These are phyloP conservation scores for Hanseniaspora clermontiae DNA, from an alignment of 805 yeast genomes.

Conservation along the genomic window DNA sequence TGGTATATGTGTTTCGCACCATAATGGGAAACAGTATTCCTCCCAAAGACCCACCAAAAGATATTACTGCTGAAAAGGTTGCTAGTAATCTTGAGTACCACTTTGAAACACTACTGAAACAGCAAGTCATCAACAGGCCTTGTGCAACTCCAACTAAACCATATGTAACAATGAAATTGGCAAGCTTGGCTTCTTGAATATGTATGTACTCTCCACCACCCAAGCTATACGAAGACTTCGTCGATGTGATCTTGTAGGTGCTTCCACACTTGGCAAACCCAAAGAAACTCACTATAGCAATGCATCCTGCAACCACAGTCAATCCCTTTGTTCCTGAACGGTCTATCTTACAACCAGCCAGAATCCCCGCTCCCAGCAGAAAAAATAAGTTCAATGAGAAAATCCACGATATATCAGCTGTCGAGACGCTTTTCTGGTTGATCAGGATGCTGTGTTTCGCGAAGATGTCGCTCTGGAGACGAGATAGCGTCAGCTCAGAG, in stretches of 20 bases:
- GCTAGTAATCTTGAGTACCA: conserved; percentile 36
- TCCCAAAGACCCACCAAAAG: conserved; percentile 42
- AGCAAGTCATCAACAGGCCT: conserved; percentile 33
- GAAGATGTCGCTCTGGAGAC: background rate
- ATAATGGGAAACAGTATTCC: conserved; percentile 38
- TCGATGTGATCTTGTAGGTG: background rate
- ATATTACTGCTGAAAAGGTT: conserved; percentile 35
- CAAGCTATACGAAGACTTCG: background rate
- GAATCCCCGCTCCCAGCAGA: conserved; percentile 27
- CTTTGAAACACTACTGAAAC: conserved; percentile 34
- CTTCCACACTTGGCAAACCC: conserved; percentile 33
- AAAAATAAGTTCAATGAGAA: conserved; percentile 29
- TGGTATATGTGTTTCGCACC: conserved; percentile 31
- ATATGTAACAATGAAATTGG: conserved; percentile 36
- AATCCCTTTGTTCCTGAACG: conserved; percentile 32
- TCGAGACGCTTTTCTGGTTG: conserved; percentile 17
- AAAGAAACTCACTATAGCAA: conserved; percentile 32
- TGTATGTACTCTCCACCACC: background rate
- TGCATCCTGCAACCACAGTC: conserved; percentile 29
- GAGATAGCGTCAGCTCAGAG: conserved; percentile 4
- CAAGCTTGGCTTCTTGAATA: conserved; percentile 19
- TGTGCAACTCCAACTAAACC: conserved; percentile 33
- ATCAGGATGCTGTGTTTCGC: background rate
- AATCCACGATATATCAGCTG: conserved; percentile 44
- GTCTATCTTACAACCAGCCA: conserved; percentile 38